Evolutionary conservation across 305 asterid species (phyloP).

Genomic region (Lippia alba): DNA sequence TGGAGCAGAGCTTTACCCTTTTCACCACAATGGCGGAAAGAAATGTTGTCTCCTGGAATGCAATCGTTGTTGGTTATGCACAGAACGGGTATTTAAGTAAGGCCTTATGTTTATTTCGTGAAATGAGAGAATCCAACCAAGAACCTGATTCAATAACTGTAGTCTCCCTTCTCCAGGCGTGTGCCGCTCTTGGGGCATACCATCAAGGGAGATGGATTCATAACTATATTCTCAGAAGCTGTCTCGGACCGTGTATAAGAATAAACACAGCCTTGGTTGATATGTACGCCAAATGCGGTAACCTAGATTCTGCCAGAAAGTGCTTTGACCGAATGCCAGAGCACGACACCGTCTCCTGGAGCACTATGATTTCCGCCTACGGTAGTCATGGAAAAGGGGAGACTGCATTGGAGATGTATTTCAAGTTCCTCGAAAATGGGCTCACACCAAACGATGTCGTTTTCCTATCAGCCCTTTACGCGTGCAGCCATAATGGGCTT

Average conservation of each 20-base stretch:
- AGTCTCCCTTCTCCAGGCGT: conserved; percentile 78
- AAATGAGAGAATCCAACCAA: conserved; percentile 59
- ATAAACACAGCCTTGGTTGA: conserved; percentile 79
- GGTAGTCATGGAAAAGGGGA: conserved; percentile 84
- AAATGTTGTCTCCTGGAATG: conserved; percentile 85
- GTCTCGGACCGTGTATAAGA: conserved; percentile 62
- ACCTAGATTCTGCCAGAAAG: conserved; percentile 62
- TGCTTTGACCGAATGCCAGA: conserved; percentile 65
- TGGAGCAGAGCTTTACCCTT: conserved; percentile 58
- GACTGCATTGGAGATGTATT: conserved; percentile 66
- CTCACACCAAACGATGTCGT: conserved; percentile 61
- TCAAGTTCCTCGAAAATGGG: conserved; percentile 49
- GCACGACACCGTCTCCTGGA: conserved; percentile 76
- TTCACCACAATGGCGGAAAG: conserved; percentile 62
- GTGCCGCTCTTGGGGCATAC: conserved; percentile 78
- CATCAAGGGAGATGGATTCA: conserved; percentile 88
- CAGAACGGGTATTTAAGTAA: conserved; percentile 58
- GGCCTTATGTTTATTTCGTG: conserved; percentile 59
- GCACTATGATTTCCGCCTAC: conserved; percentile 71
- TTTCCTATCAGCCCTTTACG: conserved; percentile 61
- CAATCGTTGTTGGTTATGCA: conserved; percentile 71
- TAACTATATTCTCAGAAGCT: conserved; percentile 61
- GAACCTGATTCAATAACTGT: conserved; percentile 75
- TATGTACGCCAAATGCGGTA: conserved; percentile 89
- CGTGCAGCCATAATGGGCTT: conserved; percentile 86